Base-by-base conservation (phyloP, 2,329 filamentous ascomycete species). In the Penicillium janthinellum region DNA sequence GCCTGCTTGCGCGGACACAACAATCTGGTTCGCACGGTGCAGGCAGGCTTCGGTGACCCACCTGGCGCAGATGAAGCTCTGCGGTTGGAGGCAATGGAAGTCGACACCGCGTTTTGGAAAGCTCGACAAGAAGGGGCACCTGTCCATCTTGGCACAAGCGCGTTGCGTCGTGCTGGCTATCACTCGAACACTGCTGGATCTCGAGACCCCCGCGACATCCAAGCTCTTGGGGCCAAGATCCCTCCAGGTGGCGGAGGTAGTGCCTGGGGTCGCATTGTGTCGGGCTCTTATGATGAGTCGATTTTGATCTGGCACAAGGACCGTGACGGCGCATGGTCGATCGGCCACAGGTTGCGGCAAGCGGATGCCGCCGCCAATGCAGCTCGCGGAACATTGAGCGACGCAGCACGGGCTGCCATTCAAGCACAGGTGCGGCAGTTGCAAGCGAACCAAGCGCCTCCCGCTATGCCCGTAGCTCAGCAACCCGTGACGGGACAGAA, bases 261-360 rank as follows among this genome's bases (percentile, higher is more conserved):
- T 70, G 88, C 84, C 66, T 97, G 94, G 81, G 92, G 90, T 10
- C 88, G 93, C n/a, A 99, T 99, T 60, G 92, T 99, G 3, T 97
- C 93, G 6, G 95, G 95, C 2, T 96, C 92, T 0, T 99, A 99
- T 68, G 95, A 99, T 67, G 92, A 96, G 78, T 93, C 88, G 11
- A 92, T 99, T 67, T 93, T 97, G 65, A 91, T 99, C 58, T 99
- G 95, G 95, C 89, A 90, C 67, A 88, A 91, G 62, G 90, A 96
- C 64, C 86, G 87, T 65, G 88, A 95, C 65, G 93, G 93, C 2
- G 86, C 90, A 28, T 98, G 95, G 93, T 88, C 88, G 66, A 86
- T 88, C 56, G 87, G 87, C 37, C 90, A 94, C 65, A 86, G 86
- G 47, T 81, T 96, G 10, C 84, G 87, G 41, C 91, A 96, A 72